These are phyloP conservation scores for Trichosanthes cucumerina DNA, from an alignment of 306 rosid genomes.

Conservation along the genomic window DNA sequence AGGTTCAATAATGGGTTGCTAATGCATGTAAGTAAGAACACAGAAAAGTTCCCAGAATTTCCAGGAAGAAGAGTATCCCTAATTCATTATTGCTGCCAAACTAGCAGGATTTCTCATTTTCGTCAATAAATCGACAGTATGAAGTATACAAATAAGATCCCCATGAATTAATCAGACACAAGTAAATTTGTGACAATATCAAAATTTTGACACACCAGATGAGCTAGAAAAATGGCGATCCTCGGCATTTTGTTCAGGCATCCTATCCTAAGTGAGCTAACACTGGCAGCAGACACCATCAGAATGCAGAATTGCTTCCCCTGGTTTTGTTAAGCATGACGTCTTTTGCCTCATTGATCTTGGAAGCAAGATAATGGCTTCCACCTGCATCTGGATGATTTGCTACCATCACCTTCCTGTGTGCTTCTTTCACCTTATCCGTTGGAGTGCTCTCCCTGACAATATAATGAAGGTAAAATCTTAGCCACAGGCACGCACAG, in stretches of 20 bases:
- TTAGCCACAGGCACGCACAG: neutral
- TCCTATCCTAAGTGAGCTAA: neutral
- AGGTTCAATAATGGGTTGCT: neutral
- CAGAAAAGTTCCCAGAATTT: conserved; percentile 3
- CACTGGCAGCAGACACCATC: conserved; percentile 13
- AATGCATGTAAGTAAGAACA: neutral
- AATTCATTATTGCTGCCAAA: neutral
- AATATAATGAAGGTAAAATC: neutral
- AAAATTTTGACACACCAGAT: conserved; percentile 5
- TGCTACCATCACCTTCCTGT: conserved; percentile 90
- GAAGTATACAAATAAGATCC: neutral
- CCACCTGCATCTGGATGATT: conserved; percentile 98
- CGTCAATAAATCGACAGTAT: neutral
- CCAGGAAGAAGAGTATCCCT: neutral
- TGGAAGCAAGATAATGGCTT: conserved; percentile 90
- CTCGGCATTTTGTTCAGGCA: neutral
- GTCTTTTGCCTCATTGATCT: conserved; percentile 88
- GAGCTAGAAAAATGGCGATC: neutral
- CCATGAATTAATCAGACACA: neutral
- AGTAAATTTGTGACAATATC: neutral
- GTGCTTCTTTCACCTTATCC: conserved; percentile 75
- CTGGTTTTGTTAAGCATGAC: conserved; percentile 50
- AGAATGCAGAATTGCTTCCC: conserved; percentile 62
- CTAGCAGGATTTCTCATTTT: neutral
- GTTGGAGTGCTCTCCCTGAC: conserved; percentile 47